Evolutionary conservation across 371 early-diverging fungal genomes (phyloP), one percentile per base, ranked within the genome.

Genomic region (Mucor racemosus): DNA sequence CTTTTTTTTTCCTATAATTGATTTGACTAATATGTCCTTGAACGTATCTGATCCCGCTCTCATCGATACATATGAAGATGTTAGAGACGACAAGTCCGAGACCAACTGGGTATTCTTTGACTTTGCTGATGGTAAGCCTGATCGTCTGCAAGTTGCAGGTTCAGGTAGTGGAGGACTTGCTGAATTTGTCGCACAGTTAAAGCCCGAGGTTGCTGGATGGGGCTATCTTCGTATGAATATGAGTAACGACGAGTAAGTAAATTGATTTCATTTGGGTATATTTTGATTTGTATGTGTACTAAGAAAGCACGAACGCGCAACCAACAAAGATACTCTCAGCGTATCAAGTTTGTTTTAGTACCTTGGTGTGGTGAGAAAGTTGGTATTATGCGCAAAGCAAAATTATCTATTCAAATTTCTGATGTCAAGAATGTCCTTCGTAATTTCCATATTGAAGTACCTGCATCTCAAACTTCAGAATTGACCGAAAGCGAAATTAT

Each of bases 371-470:
- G 95, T 34, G 74, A 85, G n/a, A 71, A 85, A 3, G 92, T 94
- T n/a, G 90, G 90, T 68, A 78, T 93, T 60, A 94, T 95, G 95
- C 87, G 94, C 38, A 91, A 90, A 67, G 96, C 94, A 31, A 94
- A 92, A 76, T 76, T 96, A 33, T 84, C 91, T 53, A 81, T 85
- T 44, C 95, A 95, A 75, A 91, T 92, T 67, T 75, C 90, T 11
- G 91, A 91, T 54, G 93, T 95, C 57, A 94, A 92, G 86, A 80
- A 76, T 33, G 82, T 92, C 33, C 53, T 94, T 44, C 84, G 86
- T 62, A 80, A 69, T 62, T 92, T 84, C 65, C 90, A 93, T 17
- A 88, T 93, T 56, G 94, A 95, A 75, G 73, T 94, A 15, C 80
- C 90, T 21, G 94, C 93, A 1, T 77, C 79, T 38, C 77, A 78